Conservation (phyloP, 2,329 filamentous ascomycete genomes). For the Epichloe typhina region DNA sequence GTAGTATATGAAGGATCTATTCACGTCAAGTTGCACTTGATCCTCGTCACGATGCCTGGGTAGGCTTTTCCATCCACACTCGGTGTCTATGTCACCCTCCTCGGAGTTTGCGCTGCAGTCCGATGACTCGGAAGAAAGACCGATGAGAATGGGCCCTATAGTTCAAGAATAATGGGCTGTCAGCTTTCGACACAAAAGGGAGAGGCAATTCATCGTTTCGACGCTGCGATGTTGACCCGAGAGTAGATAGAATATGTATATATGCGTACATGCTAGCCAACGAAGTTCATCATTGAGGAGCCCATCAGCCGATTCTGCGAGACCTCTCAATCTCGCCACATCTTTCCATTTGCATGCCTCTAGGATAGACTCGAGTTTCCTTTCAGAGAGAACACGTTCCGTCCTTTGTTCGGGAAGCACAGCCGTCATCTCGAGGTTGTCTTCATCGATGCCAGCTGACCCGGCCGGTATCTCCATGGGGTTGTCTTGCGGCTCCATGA, state of each 20-base stretch:
- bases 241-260: constrained; percentile 3
- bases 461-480: constrained; percentile 4
- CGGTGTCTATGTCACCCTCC: background rate
- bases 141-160: constrained; percentile 51
- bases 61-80: constrained; percentile 45
- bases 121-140: constrained; percentile 12
- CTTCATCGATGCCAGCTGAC: background rate
- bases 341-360: constrained; percentile 48
- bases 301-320: constrained; percentile 53
- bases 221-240: constrained; percentile 4
- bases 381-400: constrained; percentile 1
- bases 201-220: background rate
- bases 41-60: constrained; percentile 74
- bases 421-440: constrained; percentile 4
- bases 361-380: constrained; percentile 16
- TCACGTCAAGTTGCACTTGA: constrained; percentile 83
- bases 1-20: constrained; percentile 96
- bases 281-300: constrained; percentile 56
- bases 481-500: constrained; percentile 9
- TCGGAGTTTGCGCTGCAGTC: background rate
- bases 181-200: background rate
- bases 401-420: constrained; percentile 1
- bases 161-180: background rate
- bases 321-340: constrained; percentile 37
- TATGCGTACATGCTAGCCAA: constrained; percentile 56